Conservation (phyloP, 2,329 filamentous ascomycete genomes). For the Pyricularia pennisetigena region DNA sequence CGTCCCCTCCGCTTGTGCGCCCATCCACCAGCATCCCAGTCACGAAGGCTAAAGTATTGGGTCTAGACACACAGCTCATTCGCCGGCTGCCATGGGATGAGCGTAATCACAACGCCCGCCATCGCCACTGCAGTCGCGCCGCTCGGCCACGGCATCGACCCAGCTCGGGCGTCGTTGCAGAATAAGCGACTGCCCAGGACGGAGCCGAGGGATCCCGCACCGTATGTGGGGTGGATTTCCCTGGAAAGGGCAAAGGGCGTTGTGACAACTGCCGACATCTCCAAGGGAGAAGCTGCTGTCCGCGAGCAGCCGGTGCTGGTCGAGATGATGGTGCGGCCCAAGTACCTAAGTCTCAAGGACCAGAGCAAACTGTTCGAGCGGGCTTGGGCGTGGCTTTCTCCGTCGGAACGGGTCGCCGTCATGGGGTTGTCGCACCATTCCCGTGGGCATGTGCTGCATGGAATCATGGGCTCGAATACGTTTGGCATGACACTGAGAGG, state of each 20-base stretch:
- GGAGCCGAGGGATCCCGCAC: neutral
- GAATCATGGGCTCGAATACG: neutral
- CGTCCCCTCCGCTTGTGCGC: neutral
- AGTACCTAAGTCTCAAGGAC: conserved; percentile 6
- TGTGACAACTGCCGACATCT: conserved; percentile 11
- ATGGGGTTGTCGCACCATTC: neutral
- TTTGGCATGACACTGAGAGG: neutral
- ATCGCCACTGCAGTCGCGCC: conserved; percentile 12
- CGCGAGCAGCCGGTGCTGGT: conserved; percentile 12
- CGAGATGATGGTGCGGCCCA: conserved; percentile 6
- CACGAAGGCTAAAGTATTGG: conserved; percentile 10
- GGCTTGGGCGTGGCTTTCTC: conserved; percentile 9
- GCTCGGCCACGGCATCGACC: conserved; percentile 14
- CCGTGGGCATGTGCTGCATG: conserved; percentile 6
- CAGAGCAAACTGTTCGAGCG: conserved; percentile 8
- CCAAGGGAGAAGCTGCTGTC: conserved; percentile 11
- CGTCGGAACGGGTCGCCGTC: conserved; percentile 1
- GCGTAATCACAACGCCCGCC: conserved; percentile 14
- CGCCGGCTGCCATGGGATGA: conserved; percentile 13
- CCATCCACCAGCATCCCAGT: neutral
- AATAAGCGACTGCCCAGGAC: neutral
- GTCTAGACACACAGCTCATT: conserved; percentile 14
- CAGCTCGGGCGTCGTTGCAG: neutral
- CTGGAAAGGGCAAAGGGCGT: conserved; percentile 15
- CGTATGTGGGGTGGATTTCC: conserved; percentile 10